Conservation (phyloP, 495 filamentous ascomycete species). For the Aeminium ludgeri region DNA sequence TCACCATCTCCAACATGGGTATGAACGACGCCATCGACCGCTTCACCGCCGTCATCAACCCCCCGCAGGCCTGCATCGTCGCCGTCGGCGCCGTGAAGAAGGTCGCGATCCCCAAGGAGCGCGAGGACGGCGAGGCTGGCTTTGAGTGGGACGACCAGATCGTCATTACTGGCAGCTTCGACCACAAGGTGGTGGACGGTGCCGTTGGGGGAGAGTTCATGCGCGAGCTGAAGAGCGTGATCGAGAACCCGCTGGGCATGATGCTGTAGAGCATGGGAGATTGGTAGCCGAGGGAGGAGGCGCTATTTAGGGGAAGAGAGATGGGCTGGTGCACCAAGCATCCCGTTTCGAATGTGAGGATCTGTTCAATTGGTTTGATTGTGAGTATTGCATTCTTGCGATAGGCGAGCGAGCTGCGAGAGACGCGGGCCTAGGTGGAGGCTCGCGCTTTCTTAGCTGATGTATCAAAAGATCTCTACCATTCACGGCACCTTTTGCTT, state of each 20-base stretch:
- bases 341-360: not conserved
- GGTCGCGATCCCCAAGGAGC: slow-evolving; percentile 77
- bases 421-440: not conserved
- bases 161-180: slow-evolving; percentile 81
- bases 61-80: slow-evolving; percentile 88
- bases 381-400: not conserved
- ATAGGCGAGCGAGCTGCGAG: not conserved
- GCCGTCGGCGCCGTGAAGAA: slow-evolving; percentile 90
- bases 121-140: slow-evolving; percentile 49
- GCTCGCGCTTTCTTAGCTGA: not conserved
- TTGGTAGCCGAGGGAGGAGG: not conserved
- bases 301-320: not conserved
- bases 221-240: slow-evolving; percentile 85
- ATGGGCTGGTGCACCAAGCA: not conserved
- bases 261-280: slow-evolving; percentile 42
- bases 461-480: slow-evolving; percentile 1
- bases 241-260: slow-evolving; percentile 92
- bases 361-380: not conserved
- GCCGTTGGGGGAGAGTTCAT: slow-evolving; percentile 97
- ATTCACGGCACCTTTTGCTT: no score
- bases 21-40: slow-evolving; percentile 94
- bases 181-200: slow-evolving; percentile 89
- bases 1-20: slow-evolving; percentile 99
- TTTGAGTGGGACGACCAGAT: slow-evolving; percentile 97
- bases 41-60: slow-evolving; percentile 99